phyloP scores from a whole-genome alignment of 805 yeast genomes.

The Debaryomyces maramus region DNA sequence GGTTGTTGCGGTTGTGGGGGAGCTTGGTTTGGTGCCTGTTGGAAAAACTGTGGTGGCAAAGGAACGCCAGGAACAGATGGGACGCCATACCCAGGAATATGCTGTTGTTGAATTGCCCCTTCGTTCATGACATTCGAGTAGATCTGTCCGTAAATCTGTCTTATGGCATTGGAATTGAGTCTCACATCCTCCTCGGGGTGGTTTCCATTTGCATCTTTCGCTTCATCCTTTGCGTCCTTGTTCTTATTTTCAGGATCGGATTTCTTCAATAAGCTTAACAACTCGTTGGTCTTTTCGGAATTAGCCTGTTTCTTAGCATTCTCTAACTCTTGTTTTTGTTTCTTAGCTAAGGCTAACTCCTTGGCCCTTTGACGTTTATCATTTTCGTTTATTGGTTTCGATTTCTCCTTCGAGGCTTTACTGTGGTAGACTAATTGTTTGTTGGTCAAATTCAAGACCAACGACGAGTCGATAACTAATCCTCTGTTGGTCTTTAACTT shows the following conservation, averaged over 20 bases:
- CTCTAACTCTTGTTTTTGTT: slow-evolving; percentile 9
- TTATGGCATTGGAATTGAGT: slow-evolving; percentile 31
- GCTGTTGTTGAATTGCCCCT: slow-evolving; percentile 19
- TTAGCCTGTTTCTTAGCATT: slow-evolving; percentile 9
- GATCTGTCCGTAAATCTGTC: slow-evolving; percentile 44
- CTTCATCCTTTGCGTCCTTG: slow-evolving; percentile 17
- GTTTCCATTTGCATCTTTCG: slow-evolving; percentile 16
- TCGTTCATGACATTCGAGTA: slow-evolving; percentile 44
- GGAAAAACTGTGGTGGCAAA: slow-evolving; percentile 35
- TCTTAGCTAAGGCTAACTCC: slow-evolving; percentile 7
- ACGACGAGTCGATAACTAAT: slow-evolving; percentile 73
- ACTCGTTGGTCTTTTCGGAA: slow-evolving; percentile 23
- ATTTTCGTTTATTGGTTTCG: slow-evolving; percentile 24
- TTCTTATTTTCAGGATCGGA: slow-evolving; percentile 10
- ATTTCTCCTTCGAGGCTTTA: slow-evolving; percentile 49
- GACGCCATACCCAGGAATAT: slow-evolving; percentile 7
- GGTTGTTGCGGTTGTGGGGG: slow-evolving; percentile 10
- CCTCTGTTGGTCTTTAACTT: slow-evolving; percentile 80
- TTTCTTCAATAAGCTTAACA: slow-evolving; percentile 30
- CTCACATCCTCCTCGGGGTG: slow-evolving; percentile 1
- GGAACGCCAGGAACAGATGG: slow-evolving; percentile 39
- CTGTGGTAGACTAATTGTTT: slow-evolving; percentile 78
- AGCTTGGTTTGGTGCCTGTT: slow-evolving; percentile 17
- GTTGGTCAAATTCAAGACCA: slow-evolving; percentile 73
- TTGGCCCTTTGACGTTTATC: slow-evolving; percentile 18